Base-by-base conservation (phyloP, 306 rosid genomes). In the Abrus pulchellus region DNA sequence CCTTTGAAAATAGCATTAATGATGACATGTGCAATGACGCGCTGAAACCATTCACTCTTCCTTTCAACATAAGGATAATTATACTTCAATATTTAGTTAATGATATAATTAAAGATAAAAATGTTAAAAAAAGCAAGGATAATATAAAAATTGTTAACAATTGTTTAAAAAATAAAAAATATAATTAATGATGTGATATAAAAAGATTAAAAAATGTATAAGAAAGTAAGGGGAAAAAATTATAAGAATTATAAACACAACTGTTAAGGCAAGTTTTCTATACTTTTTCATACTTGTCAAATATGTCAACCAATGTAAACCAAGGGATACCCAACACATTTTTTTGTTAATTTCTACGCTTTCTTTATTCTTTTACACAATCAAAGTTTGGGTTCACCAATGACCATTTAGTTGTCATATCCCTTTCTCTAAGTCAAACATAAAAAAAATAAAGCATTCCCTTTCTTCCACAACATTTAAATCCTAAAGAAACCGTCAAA, bases 161-260 rank as follows among this genome's bases (percentile, higher is more conserved):
- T 20, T 20, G 20, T 20, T 20, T 20, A 20, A 20, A 20, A 20
- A 20, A 20, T 20, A 20, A 20, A 20, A 20, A 20, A 20, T 20
- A 20, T 20, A 20, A 20, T 20, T 20, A 20, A 20, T 20, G 20
- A 20, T 20, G 20, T 20, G 20, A 20, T 20, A 20, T 20, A 20
- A 20, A 20, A 20, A 20, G 20, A 20, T 0, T 20, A 20, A 20
- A 20, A 20, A 20, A 20, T 0, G 20, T 20, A 20, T 20, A 20
- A 20, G 20, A 20, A 20, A 20, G 20, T 20, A 20, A 20, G 20
- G 20, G 20, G 20, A 0, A 20, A 20, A 20, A 20, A 20, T 20
- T 20, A 20, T 20, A 20, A 20, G 20, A 20, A 20, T 20, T 20
- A 0, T 20, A 20, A 20, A 20, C 20, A 89, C 89, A 44, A 55